These are phyloP conservation scores for Trichosanthes truncata DNA, from an alignment of 306 rosid species.

Conservation along the genomic window DNA sequence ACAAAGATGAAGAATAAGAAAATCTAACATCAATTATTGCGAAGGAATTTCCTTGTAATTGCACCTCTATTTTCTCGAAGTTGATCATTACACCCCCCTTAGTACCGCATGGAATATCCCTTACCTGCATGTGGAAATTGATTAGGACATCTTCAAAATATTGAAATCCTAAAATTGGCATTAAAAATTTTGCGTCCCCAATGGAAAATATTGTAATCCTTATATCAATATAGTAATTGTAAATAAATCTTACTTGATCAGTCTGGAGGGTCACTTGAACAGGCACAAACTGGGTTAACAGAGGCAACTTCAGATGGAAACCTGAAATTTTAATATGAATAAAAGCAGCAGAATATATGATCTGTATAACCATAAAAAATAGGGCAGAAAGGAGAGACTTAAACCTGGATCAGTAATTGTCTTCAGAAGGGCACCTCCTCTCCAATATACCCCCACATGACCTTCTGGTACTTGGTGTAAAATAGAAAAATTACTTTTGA, in stretches of 20 bases:
- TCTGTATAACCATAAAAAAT: neutral
- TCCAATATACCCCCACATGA: conserved; percentile 94
- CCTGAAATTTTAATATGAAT: conserved; percentile 31
- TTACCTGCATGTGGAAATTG: conserved; percentile 41
- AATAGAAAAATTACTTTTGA: conserved; percentile 33
- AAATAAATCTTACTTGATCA: conserved; percentile 42
- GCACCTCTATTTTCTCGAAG: conserved; percentile 87
- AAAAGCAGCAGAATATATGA: neutral
- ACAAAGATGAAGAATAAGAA: neutral
- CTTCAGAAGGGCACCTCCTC: conserved; percentile 89
- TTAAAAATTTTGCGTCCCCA: neutral
- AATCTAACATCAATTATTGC: neutral
- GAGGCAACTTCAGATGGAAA: conserved; percentile 80
- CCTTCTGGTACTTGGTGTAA: conserved; percentile 99
- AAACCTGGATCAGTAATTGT: conserved; percentile 74
- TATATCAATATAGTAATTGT: neutral
- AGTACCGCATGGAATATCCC: conserved; percentile 89
- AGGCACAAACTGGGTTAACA: conserved; percentile 70
- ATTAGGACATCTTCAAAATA: neutral
- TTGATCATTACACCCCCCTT: conserved; percentile 91
- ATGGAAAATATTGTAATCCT: neutral
- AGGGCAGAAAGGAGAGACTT: neutral
- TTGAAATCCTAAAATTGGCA: neutral
- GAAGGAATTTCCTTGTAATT: neutral
- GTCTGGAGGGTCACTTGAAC: conserved; percentile 95